phyloP scores from a whole-genome alignment of 306 rosid genomes.

The Castanospermum australe region DNA sequence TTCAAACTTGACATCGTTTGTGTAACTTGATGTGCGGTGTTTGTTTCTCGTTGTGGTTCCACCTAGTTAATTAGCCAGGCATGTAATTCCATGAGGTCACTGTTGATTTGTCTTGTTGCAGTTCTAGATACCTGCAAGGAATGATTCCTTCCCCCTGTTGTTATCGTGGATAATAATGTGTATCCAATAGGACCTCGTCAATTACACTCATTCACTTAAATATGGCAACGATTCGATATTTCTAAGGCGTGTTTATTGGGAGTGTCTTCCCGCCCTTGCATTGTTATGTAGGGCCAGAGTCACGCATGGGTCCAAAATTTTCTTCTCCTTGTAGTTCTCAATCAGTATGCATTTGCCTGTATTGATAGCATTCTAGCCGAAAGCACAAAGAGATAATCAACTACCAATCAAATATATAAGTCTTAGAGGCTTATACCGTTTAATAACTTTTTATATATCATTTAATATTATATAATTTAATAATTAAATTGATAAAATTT shows the following conservation, averaged over 20 bases:
- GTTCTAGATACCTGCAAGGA: slow-evolving; percentile 24
- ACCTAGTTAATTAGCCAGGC: slow-evolving; percentile 13
- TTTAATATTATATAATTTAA: no score
- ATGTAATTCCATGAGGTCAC: background rate
- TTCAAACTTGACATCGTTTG: slow-evolving; percentile 32
- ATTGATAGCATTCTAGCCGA: slow-evolving; percentile 3
- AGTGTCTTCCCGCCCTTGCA: slow-evolving; percentile 28
- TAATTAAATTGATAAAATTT: no score
- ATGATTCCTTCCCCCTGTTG: slow-evolving; percentile 34
- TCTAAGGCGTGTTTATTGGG: slow-evolving; percentile 12
- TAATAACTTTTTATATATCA: no score
- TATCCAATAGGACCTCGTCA: slow-evolving; percentile 7
- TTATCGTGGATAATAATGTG: slow-evolving; percentile 15
- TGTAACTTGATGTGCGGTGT: slow-evolving; percentile 24
- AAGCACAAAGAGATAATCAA: slow-evolving; percentile 1
- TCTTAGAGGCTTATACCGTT: no score
- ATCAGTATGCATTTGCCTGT: background rate
- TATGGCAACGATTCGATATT: slow-evolving; percentile 29
- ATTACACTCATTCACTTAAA: background rate
- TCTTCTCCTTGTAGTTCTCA: background rate
- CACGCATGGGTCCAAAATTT: background rate
- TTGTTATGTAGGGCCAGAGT: slow-evolving; percentile 30
- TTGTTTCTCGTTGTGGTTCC: slow-evolving; percentile 24
- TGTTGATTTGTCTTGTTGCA: slow-evolving; percentile 35
- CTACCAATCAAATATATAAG: background rate